Percentiles rank a stretch among this genome's conserved stretches.
phyloP scores from a whole-genome alignment of 768 basidiomycete genomes.

The Chalciporus sphaerocephalus region DNA sequence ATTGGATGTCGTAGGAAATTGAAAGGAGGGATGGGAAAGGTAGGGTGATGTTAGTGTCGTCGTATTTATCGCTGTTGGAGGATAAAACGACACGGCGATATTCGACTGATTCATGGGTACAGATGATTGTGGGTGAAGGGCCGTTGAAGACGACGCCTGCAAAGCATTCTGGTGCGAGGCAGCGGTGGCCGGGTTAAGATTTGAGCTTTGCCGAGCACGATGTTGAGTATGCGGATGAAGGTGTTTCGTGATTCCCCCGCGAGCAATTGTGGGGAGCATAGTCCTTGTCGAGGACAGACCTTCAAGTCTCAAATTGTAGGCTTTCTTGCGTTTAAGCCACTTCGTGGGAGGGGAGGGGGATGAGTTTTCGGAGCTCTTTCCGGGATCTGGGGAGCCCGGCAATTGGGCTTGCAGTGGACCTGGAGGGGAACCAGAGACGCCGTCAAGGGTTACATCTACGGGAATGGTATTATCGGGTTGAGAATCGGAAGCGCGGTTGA shows the following conservation, averaged over 20 bases:
- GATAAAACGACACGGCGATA: conserved; percentile 22
- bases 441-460: conserved; percentile 13
- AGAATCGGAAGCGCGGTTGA: conserved; percentile 15
- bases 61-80: conserved; percentile 28
- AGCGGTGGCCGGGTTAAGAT: conserved; percentile 28
- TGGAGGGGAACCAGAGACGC: conserved; percentile 19
- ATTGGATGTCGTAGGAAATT: conserved; percentile 16
- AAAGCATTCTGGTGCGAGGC: conserved; percentile 17
- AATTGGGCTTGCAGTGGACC: conserved; percentile 13
- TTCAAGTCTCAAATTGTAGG: conserved; percentile 49
- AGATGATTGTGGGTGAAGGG: conserved; percentile 16
- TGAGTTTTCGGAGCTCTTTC: conserved; percentile 31
- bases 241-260: conserved; percentile 28
- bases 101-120: conserved; percentile 17
- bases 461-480: conserved; percentile 4
- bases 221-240: conserved; percentile 23
- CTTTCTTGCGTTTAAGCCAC: conserved; percentile 58
- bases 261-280: conserved; percentile 14
- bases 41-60: conserved; percentile 32
- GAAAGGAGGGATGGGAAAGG: conserved; percentile 28
- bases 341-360: conserved; percentile 27
- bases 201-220: conserved; percentile 29
- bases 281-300: conserved; percentile 35
- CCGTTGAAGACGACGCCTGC: conserved; percentile 10
- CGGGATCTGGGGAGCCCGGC: conserved; percentile 18